These are phyloP conservation scores for Exserohilum rostratum DNA, from an alignment of 2,329 filamentous ascomycete genomes.

Conservation along the genomic window DNA sequence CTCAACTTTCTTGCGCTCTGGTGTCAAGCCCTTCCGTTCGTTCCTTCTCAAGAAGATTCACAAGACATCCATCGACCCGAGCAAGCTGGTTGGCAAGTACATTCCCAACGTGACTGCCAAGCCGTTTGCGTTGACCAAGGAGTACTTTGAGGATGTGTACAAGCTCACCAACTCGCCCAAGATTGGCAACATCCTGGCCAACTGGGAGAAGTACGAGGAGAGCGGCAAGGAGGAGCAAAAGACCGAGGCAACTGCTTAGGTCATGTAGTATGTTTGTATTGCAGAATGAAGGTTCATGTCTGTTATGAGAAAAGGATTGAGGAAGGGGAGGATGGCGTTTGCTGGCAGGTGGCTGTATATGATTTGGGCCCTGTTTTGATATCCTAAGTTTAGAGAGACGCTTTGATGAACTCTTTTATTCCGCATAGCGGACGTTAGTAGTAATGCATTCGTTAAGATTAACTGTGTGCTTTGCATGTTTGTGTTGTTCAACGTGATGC, in stretches of 20 bases:
- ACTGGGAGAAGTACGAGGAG: slow-evolving; percentile 64
- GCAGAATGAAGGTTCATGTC: not conserved
- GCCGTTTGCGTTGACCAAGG: slow-evolving; percentile 94
- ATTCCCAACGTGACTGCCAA: slow-evolving; percentile 97
- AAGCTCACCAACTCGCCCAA: slow-evolving; percentile 81
- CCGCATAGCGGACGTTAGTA: not conserved
- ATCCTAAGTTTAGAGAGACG: slow-evolving; percentile 5
- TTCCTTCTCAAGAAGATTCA: slow-evolving; percentile 99
- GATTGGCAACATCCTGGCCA: slow-evolving; percentile 81
- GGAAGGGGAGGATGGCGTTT: slow-evolving; percentile 11
- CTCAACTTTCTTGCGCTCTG: slow-evolving; percentile 95
- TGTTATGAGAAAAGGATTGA: not conserved
- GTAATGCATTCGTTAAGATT: slow-evolving; percentile 9
- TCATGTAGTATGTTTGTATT: not conserved
- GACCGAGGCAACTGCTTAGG: slow-evolving; percentile 27
- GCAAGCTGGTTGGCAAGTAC: slow-evolving; percentile 97
- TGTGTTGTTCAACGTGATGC: not conserved
- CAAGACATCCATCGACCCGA: slow-evolving; percentile 97
- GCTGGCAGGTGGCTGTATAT: not conserved
- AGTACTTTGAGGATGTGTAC: slow-evolving; percentile 99
- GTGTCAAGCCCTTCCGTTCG: slow-evolving; percentile 97
- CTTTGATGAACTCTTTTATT: not conserved
- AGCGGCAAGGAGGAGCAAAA: slow-evolving; percentile 40
- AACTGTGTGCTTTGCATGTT: not conserved
- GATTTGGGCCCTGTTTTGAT: slow-evolving; percentile 4